Conservation (phyloP, 768 basidiomycete species). For the Panus rudis region DNA sequence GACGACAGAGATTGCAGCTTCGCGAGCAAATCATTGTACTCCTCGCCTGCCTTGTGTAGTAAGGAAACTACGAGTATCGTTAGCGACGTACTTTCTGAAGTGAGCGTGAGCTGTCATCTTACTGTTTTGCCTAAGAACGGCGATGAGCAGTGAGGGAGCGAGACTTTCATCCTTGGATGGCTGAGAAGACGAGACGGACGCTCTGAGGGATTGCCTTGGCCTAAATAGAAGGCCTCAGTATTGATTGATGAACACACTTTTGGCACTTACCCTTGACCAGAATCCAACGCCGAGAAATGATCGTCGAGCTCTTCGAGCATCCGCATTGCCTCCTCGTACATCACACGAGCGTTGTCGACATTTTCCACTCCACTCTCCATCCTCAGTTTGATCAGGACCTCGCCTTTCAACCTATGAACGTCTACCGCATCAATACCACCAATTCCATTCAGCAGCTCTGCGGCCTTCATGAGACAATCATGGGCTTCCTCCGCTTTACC, state of each 20-base stretch:
- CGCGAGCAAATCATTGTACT: slow-evolving; percentile 48
- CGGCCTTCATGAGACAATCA: slow-evolving; percentile 45
- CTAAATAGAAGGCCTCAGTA: slow-evolving; percentile 1
- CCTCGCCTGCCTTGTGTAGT: slow-evolving; percentile 46
- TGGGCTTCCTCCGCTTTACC: slow-evolving; percentile 52
- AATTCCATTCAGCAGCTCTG: slow-evolving; percentile 34
- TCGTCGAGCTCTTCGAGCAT: slow-evolving; percentile 59
- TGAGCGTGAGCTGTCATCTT: slow-evolving; percentile 20
- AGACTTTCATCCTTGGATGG: slow-evolving; percentile 36
- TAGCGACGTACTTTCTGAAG: background rate
- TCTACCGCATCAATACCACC: slow-evolving; percentile 54
- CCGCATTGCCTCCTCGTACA: slow-evolving; percentile 49
- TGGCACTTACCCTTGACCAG: background rate
- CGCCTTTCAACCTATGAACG: slow-evolving; percentile 47
- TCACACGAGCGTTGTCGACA: slow-evolving; percentile 36
- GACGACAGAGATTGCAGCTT: slow-evolving; percentile 50
- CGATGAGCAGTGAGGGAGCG: slow-evolving; percentile 53
- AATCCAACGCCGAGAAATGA: slow-evolving; percentile 47
- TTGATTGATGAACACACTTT: background rate
- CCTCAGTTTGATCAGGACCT: slow-evolving; percentile 20
- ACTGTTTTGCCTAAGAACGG: slow-evolving; percentile 66
- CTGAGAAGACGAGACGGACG: slow-evolving; percentile 15
- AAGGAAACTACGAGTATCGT: slow-evolving; percentile 48
- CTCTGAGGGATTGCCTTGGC: slow-evolving; percentile 13
- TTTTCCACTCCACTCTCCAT: slow-evolving; percentile 32